A percentile compares a stretch with the other conserved stretches of the same genome.
Conservation (phyloP, 345 rosid genomes). For the Physaria fendleri region DNA sequence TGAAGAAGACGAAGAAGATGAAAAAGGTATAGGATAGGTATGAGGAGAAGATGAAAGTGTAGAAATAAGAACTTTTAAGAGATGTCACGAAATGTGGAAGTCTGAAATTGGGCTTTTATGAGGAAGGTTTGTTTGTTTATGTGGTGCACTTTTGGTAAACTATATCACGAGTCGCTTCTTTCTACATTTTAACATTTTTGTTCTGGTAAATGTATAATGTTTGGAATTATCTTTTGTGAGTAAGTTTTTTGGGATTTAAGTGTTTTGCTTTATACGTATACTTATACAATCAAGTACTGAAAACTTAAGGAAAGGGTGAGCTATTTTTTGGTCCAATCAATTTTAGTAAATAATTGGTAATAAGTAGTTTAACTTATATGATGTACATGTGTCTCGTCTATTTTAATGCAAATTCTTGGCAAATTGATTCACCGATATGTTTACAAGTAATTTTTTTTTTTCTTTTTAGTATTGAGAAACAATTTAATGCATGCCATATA, state of each 20-base stretch:
- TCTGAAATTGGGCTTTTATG: background rate
- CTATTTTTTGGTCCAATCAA: background rate
- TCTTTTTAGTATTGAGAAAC: background rate
- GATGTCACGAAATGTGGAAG: background rate
- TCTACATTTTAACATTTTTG: background rate
- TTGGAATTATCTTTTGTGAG: background rate
- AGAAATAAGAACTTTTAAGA: slow-evolving; percentile 2
- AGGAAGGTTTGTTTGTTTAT: background rate
- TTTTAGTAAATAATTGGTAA: no score
- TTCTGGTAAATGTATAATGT: background rate
- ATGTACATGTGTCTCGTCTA: no score
- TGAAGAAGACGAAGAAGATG: background rate
- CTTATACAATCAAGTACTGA: background rate
- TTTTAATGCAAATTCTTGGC: no score
- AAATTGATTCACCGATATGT: background rate
- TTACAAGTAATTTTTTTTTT: no score
- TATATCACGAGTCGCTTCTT: slow-evolving; percentile 7
- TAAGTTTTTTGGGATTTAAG: background rate
- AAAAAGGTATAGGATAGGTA: background rate
- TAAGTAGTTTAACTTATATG: background rate
- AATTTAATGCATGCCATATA: background rate
- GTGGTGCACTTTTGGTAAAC: background rate
- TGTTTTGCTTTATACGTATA: background rate
- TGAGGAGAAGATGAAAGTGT: background rate
- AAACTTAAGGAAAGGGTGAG: background rate